A percentile compares a stretch with the other conserved stretches of the same genome.
Evolutionary conservation across 148 eudicot species (phyloP).

Genomic region (Silene uniflora): DNA sequence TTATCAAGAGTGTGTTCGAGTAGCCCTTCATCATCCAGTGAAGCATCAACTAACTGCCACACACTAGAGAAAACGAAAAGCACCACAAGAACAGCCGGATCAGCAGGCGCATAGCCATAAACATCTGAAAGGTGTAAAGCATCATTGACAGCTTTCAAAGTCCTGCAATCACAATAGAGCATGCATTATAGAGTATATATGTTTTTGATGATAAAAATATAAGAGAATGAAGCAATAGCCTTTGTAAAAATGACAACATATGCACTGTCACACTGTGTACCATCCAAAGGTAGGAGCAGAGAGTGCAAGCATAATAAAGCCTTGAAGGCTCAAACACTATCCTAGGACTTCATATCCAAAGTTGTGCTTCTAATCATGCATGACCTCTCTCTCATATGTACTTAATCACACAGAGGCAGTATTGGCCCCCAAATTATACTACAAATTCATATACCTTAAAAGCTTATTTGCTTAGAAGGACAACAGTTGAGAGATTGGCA

Average conservation of each 20-base stretch:
- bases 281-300: not conserved
- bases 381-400: not conserved
- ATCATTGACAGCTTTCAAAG: conserved; percentile 72
- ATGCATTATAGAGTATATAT: conserved; percentile 12
- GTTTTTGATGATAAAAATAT: not conserved
- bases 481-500: not conserved
- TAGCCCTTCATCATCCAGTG: conserved; percentile 83
- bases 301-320: not conserved
- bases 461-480: not conserved
- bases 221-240: not conserved
- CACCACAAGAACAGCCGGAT: conserved; percentile 68
- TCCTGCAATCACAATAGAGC: conserved; percentile 52
- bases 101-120: conserved; percentile 53
- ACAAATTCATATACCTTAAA: not conserved
- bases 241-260: not conserved
- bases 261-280: not conserved
- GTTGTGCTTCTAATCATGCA: not conserved
- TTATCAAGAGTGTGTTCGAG: conserved; percentile 62
- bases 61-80: conserved; percentile 61
- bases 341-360: not conserved
- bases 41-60: conserved; percentile 86
- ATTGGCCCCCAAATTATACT: not conserved
- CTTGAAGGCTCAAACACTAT: not conserved
- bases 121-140: conserved; percentile 62
- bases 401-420: not conserved